Conservation (phyloP, 768 basidiomycete genomes). For the Boletales sp. region DNA sequence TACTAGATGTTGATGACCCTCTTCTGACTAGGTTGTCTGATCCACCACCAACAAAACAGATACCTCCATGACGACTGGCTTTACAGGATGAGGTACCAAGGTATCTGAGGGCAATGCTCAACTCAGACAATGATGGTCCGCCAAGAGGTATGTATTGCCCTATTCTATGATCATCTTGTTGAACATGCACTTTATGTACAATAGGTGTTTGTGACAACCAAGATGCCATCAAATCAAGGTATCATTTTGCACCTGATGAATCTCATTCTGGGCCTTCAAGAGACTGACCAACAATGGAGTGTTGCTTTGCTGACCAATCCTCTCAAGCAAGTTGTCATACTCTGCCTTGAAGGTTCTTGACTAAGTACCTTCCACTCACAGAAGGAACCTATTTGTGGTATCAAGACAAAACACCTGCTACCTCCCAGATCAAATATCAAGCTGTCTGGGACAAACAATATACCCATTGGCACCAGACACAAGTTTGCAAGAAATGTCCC, state of each 20-base stretch:
- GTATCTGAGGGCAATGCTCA: slow-evolving; percentile 38
- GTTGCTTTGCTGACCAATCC: slow-evolving; percentile 14
- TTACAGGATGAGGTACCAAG: slow-evolving; percentile 28
- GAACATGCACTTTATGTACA: not conserved
- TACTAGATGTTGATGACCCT: slow-evolving; percentile 27
- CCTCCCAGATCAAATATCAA: slow-evolving; percentile 20
- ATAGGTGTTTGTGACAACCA: slow-evolving; percentile 19
- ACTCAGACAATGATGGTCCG: slow-evolving; percentile 17
- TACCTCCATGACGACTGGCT: slow-evolving; percentile 13
- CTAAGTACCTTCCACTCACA: slow-evolving; percentile 1
- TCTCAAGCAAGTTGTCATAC: slow-evolving; percentile 14
- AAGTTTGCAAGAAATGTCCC: slow-evolving; percentile 18
- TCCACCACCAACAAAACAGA: slow-evolving; percentile 13
- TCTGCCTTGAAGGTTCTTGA: not conserved
- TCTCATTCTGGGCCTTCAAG: slow-evolving; percentile 13
- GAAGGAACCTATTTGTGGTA: slow-evolving; percentile 17
- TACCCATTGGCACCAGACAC: slow-evolving; percentile 27
- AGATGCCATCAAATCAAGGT: slow-evolving; percentile 14
- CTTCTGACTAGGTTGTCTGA: slow-evolving; percentile 20
- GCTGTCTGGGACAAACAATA: slow-evolving; percentile 32
- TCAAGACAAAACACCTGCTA: slow-evolving; percentile 8
- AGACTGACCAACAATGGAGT: slow-evolving; percentile 19
- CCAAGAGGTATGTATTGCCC: slow-evolving; percentile 10
- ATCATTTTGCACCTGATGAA: slow-evolving; percentile 15
- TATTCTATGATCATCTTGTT: not conserved